These are phyloP conservation scores for Talaromyces wortmannii DNA, from an alignment of 495 filamentous ascomycete species.

Conservation along the genomic window DNA sequence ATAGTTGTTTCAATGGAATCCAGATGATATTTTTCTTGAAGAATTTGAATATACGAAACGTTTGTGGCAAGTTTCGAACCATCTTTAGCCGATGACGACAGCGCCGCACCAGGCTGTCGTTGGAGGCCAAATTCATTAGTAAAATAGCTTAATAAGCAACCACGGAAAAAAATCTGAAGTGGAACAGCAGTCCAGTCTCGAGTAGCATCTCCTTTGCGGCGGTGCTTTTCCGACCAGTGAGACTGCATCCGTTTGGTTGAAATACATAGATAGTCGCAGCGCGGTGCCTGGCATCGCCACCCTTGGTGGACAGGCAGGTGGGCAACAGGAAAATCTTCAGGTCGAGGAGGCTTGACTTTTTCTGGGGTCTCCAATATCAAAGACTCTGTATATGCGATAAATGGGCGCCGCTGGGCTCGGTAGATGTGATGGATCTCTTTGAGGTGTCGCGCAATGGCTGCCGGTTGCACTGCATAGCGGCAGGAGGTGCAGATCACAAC, in stretches of 20 bases:
- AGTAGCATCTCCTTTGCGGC: constrained; percentile 2
- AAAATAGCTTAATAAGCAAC: constrained; percentile 19
- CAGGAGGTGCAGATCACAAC: constrained; percentile 24
- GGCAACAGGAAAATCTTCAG: constrained; percentile 20
- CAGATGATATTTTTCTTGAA: constrained; percentile 7
- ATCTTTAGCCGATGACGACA: no score
- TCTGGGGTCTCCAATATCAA: constrained; percentile 14
- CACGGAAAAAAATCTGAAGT: constrained; percentile 22
- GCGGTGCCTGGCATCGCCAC: constrained; percentile 10
- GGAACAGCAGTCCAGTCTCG: constrained; percentile 9
- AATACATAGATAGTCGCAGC: constrained; percentile 20
- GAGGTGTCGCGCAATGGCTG: constrained; percentile 23
- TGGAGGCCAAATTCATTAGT: background rate
- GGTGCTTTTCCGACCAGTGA: constrained; percentile 18
- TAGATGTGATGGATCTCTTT: constrained; percentile 30
- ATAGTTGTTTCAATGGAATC: constrained; percentile 7
- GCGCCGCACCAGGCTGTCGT: no score
- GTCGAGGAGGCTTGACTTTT: constrained; percentile 10
- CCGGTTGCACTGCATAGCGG: constrained; percentile 27
- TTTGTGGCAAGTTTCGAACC: no score
- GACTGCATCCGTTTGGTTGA: constrained; percentile 23
- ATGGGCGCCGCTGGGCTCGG: constrained; percentile 12
- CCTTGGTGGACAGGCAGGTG: constrained; percentile 20
- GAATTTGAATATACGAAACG: background rate
- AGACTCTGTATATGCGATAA: constrained; percentile 12